Evolutionary conservation across 164 flowering plant genomes (phyloP).

Genomic region (Stephania cephalantha): DNA sequence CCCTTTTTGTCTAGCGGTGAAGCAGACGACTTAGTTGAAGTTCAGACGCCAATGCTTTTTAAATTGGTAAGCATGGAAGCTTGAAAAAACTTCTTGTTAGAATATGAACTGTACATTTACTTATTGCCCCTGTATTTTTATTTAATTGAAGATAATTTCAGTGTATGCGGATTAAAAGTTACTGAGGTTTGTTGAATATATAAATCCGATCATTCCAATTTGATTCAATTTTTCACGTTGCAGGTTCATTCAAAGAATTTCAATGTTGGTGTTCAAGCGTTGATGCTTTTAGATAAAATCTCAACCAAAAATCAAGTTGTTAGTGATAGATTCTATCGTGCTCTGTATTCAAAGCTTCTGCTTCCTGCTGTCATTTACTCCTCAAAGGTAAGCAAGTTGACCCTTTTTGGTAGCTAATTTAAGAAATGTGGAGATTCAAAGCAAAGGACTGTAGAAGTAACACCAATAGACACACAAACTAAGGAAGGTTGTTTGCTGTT

Average conservation of each 20-base stretch:
- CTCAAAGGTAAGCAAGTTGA: slow-evolving; percentile 53
- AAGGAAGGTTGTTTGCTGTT: too few species aligned
- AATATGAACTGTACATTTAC: background rate
- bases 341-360: slow-evolving; percentile 80
- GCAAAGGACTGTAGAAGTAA: too few species aligned
- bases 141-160: background rate
- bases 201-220: background rate
- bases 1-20: slow-evolving; percentile 77
- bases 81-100: background rate
- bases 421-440: too few species aligned
- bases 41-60: slow-evolving; percentile 84
- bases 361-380: slow-evolving; percentile 86
- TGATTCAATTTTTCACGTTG: slow-evolving; percentile 10
- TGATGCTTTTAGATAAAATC: slow-evolving; percentile 90
- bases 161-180: background rate
- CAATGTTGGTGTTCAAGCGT: slow-evolving; percentile 90
- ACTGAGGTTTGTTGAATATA: background rate
- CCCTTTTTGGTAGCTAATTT: background rate
- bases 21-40: slow-evolving; percentile 78
- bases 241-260: slow-evolving; percentile 96
- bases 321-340: slow-evolving; percentile 92
- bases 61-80: slow-evolving; percentile 49
- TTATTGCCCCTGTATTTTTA: background rate
- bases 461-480: too few species aligned
- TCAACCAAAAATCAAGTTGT: slow-evolving; percentile 85